Base-by-base conservation (phyloP, 164 flowering plant genomes). In the Aristolochia fimbriata region DNA sequence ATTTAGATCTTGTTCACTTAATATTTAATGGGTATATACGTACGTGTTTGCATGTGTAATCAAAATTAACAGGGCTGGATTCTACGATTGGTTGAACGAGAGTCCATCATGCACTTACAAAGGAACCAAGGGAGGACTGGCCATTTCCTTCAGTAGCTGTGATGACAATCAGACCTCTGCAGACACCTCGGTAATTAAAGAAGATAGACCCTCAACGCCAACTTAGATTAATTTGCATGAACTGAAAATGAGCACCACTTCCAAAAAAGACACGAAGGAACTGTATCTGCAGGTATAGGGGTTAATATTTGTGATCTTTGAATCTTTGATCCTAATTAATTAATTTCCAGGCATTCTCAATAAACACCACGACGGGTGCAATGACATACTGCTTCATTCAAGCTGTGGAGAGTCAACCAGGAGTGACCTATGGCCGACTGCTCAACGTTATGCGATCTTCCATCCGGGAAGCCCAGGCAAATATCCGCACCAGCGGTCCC, bases 321-420 rank as follows among this genome's bases (percentile, higher is more conserved):
- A 37, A 3, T 37, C 10, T 37, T 27, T 27, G 2, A 2, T 27
- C 5, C 5, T 27, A 2, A 2, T 27, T 27, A 2, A 2, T 27
- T 27, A 2, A 2, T 27, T 27, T 37, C 43, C 43, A 37, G 43
- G 43, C 43, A 37, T 37, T 37, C 43, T 37, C 43, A 37, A 10
- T 37, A 10, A 37, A 37, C 43, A 22, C 56, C 15, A 52, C 56
- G 12, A 23, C 41, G 0, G 88, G 86, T 45, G 87, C 83, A 51
- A 58, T 80, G 81, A 86, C 89, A 1, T 82, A 68, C 41, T 70
- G 82, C 65, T 84, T 86, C 76, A 82, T 86, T 46, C 81, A 78
- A 55, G 83, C 87, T 0, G 63, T 75, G 57, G 57, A 77, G 54
- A 71, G 68, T 21, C 74, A 70, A 27, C 73, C 75, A 0, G 75